Percentiles rank a stretch among this genome's conserved stretches.
Evolutionary conservation across 352 stramenopile genomes (phyloP).

Genomic region (Paralagenidium karlingii): DNA sequence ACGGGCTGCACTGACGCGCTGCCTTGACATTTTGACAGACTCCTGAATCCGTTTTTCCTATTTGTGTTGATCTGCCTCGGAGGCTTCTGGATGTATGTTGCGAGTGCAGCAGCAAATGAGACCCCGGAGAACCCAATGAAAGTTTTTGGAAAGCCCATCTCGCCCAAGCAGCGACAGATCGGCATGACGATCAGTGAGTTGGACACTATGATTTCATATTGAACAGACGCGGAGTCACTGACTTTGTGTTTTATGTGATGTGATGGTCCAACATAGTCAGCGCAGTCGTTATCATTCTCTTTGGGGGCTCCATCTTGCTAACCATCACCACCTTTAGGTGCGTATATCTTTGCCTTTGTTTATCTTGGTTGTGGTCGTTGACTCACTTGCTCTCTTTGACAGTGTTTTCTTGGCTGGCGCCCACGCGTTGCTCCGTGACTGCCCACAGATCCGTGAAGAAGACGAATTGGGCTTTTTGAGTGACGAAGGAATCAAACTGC

Average conservation of each 20-base stretch:
- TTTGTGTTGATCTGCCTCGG: constrained; percentile 77
- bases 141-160: constrained; percentile 52
- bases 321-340: constrained; percentile 78
- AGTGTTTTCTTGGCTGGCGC: constrained; percentile 63
- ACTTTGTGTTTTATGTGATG: background rate
- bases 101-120: constrained; percentile 51
- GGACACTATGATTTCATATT: background rate
- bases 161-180: constrained; percentile 69
- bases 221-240: background rate
- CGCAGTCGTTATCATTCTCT: constrained; percentile 61
- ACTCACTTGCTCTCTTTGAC: background rate
- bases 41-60: constrained; percentile 79
- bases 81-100: constrained; percentile 73
- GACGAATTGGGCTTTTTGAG: constrained; percentile 73
- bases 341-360: background rate
- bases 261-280: constrained; percentile 26
- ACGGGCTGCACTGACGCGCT: background rate
- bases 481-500: constrained; percentile 8
- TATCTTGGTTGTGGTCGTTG: background rate
- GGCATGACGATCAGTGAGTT: constrained; percentile 56
- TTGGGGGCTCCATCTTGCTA: constrained; percentile 79
- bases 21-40: constrained; percentile 11
- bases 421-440: constrained; percentile 71
- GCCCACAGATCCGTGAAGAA: constrained; percentile 53
- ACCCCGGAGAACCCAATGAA: constrained; percentile 59